These are phyloP conservation scores for Colletotrichum echinochloae DNA, from an alignment of 2,329 filamentous ascomycete genomes.

Conservation along the genomic window DNA sequence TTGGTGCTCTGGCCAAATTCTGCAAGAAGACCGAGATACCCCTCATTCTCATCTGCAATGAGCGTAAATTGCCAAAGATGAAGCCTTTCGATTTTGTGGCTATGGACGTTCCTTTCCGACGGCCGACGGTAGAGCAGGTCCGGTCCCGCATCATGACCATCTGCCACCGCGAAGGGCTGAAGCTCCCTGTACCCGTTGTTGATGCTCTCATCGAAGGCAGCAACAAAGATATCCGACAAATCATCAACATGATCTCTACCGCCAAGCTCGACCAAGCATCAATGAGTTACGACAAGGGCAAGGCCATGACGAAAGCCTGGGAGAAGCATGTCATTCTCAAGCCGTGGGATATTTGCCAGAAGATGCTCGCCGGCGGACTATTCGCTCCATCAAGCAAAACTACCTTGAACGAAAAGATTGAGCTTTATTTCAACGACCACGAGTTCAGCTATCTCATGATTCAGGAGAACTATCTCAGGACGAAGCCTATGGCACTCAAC, in stretches of 20 bases:
- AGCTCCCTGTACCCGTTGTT: conserved; percentile 83
- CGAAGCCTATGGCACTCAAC: conserved; percentile 76
- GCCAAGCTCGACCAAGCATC: conserved; percentile 86
- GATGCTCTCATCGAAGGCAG: conserved; percentile 96
- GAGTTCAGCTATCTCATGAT: conserved; percentile 98
- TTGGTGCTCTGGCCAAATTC: conserved; percentile 91
- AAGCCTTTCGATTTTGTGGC: conserved; percentile 93
- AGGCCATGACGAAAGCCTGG: conserved; percentile 97
- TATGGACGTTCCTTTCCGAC: conserved; percentile 86
- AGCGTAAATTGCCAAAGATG: conserved; percentile 94
- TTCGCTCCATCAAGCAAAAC: conserved; percentile 86
- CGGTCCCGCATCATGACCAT: conserved; percentile 95
- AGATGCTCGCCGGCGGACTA: conserved; percentile 88
- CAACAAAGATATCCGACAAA: conserved; percentile 94
- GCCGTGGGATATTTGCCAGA: conserved; percentile 97
- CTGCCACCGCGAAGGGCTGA: conserved; percentile 89
- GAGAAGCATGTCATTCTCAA: conserved; percentile 97
- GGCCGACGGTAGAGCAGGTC: conserved; percentile 91
- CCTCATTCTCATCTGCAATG: conserved; percentile 98
- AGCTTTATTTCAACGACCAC: conserved; percentile 99
- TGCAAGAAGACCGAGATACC: conserved; percentile 96
- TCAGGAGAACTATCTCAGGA: conserved; percentile 95
- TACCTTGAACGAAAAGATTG: conserved; percentile 96
- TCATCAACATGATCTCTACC: conserved; percentile 98
- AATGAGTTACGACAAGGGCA: conserved; percentile 87